Evolutionary conservation across 805 yeast genomes (phyloP), one percentile per base, ranked within the genome.

Genomic region (Yarrowia sp.): DNA sequence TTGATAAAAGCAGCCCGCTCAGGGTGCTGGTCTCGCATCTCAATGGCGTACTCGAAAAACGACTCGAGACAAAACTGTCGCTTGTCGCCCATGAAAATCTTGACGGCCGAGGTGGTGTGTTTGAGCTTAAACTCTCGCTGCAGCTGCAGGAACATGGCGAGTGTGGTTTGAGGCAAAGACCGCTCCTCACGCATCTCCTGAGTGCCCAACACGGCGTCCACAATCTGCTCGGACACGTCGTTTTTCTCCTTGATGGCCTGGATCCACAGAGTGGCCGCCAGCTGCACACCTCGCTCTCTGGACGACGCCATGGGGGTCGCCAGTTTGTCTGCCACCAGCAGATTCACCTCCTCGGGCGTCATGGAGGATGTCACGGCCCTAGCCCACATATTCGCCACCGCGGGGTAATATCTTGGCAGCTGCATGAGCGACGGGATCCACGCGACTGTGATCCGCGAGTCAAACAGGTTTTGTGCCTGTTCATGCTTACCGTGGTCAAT

Each of bases 341-440:
- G 1, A 22, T 41, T n/a, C 8, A 55, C 15, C 13, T 55, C 61
- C 7, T 39, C 28, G 13, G 32, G 33, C 2, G 38, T 1, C 17
- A 55, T 28, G 13, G 28, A 15, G 7, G 38, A 8, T 13, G 41
- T 15, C n/a, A 55, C 61, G 2, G 47, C 45, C 31, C 18, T 28
- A 15, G 61, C 41, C 61, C 45, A 39, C 31, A 55, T 38, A 15
- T 38, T 55, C 17, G 47, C 42, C 8, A 55, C 61, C 4, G 61
- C 61, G 8, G 61, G 47, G 47, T 55, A 55, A 47, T 39, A 55
- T 4, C 47, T 35, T 8, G 61, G 45, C 15, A 55, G 28, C 31
- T 55, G 61, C 61, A 55, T 55, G 47, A 55, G 45, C 33, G 43
- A n/a, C 8, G 61, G 61, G 8, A 58, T 33, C 64, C 64, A 58